Evolutionary conservation across 176 grass and related monocot genomes (phyloP).

Genomic region (Eremochloa ophiuroides): DNA sequence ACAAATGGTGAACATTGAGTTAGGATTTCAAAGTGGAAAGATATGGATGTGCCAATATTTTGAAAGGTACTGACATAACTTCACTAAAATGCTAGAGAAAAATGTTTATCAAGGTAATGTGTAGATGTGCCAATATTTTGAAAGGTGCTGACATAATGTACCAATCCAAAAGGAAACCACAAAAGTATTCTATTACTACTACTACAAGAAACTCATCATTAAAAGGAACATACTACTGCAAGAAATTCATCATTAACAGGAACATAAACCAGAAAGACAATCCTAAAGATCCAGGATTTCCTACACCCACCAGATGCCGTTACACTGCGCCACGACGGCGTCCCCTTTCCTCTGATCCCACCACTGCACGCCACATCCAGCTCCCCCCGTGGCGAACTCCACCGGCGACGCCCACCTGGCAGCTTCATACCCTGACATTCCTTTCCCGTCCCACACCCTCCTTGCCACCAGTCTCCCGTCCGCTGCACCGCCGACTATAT

Average conservation of each 20-base stretch:
- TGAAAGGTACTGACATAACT: background rate
- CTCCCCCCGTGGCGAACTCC: conserved; percentile 69
- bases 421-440: conserved; percentile 49
- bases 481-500: conserved; percentile 36
- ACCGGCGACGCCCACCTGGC: conserved; percentile 51
- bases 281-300: background rate
- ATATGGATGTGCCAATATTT: background rate
- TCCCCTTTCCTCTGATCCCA: conserved; percentile 72
- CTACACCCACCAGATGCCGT: conserved; percentile 51
- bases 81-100: background rate
- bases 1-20: background rate
- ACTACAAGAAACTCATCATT: too few species aligned
- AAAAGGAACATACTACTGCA: background rate
- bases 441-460: conserved; percentile 62
- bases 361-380: conserved; percentile 61
- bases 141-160: background rate
- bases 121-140: background rate
- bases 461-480: conserved; percentile 41
- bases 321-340: conserved; percentile 46
- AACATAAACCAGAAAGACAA: background rate
- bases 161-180: background rate
- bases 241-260: background rate
- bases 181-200: background rate
- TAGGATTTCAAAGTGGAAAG: background rate
- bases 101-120: background rate